Conservation (phyloP, 331 rosid species). For the Phaseolus coccineus region DNA sequence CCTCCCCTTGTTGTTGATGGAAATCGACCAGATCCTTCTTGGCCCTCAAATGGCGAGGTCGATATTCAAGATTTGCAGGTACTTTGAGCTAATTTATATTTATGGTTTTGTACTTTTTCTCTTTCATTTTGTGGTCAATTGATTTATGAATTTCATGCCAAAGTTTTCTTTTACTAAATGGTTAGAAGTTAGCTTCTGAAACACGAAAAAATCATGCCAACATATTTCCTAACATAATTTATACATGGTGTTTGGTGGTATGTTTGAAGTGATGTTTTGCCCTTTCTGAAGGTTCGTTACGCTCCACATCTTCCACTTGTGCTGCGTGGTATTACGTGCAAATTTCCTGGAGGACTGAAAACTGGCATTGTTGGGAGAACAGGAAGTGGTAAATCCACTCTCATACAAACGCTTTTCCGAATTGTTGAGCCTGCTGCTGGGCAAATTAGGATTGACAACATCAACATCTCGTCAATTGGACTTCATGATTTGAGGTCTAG, state of each 20-base stretch:
- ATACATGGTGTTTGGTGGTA: neutral
- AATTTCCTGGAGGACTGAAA: slow-evolving; percentile 71
- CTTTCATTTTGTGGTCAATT: neutral
- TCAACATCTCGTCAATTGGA: slow-evolving; percentile 69
- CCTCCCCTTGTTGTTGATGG: slow-evolving; percentile 72
- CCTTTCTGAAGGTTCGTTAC: slow-evolving; percentile 65
- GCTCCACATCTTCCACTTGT: slow-evolving; percentile 88
- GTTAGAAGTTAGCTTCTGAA: slow-evolving; percentile 14
- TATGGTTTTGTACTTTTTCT: neutral
- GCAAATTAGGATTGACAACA: slow-evolving; percentile 61
- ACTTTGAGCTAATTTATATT: slow-evolving; percentile 7
- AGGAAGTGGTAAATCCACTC: slow-evolving; percentile 85
- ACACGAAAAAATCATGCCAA: neutral
- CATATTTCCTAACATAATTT: slow-evolving; percentile 15
- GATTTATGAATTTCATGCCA: neutral
- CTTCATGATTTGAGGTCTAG: slow-evolving; percentile 82
- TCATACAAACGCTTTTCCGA: slow-evolving; percentile 81
- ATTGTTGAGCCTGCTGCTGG: slow-evolving; percentile 71
- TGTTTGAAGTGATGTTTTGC: neutral
- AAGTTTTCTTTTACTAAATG: slow-evolving; percentile 17
- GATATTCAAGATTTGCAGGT: slow-evolving; percentile 69
- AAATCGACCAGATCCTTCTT: slow-evolving; percentile 59
- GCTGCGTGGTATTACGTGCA: slow-evolving; percentile 78
- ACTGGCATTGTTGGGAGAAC: slow-evolving; percentile 94
- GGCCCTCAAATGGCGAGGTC: slow-evolving; percentile 75